These are phyloP conservation scores for Irpex rosettiformis DNA, from an alignment of 1,284 basidiomycete species.

Conservation along the genomic window DNA sequence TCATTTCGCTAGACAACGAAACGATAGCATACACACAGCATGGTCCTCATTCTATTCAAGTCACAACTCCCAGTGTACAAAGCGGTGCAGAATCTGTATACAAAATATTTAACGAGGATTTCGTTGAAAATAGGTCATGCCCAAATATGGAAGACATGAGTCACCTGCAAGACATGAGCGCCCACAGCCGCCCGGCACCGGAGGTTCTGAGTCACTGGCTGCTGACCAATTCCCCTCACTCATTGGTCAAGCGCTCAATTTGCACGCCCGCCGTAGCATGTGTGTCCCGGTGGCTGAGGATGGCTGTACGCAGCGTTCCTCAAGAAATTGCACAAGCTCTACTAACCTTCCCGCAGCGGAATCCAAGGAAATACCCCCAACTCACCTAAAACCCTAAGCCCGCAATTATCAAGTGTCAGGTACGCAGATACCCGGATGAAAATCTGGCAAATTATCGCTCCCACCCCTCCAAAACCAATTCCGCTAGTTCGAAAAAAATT, in stretches of 20 bases:
- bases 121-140: neutral
- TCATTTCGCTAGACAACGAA: neutral
- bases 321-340: neutral
- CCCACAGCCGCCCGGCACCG: constrained; percentile 1
- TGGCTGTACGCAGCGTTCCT: neutral
- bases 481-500: neutral
- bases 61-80: neutral
- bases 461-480: neutral
- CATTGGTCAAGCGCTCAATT: neutral
- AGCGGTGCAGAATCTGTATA: neutral
- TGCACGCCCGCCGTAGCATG: neutral
- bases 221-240: neutral
- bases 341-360: neutral
- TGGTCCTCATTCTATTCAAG: neutral
- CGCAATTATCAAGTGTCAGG: neutral
- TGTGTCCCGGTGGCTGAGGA: neutral
- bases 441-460: neutral
- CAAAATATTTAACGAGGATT: constrained; percentile 1
- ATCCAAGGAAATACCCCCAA: neutral
- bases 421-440: neutral
- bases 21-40: neutral
- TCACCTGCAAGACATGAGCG: neutral
- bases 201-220: neutral
- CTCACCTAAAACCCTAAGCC: neutral
- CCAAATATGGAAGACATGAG: neutral